Conservation (phyloP, 108 stramenopile species). For the Nitzschia palea region DNA sequence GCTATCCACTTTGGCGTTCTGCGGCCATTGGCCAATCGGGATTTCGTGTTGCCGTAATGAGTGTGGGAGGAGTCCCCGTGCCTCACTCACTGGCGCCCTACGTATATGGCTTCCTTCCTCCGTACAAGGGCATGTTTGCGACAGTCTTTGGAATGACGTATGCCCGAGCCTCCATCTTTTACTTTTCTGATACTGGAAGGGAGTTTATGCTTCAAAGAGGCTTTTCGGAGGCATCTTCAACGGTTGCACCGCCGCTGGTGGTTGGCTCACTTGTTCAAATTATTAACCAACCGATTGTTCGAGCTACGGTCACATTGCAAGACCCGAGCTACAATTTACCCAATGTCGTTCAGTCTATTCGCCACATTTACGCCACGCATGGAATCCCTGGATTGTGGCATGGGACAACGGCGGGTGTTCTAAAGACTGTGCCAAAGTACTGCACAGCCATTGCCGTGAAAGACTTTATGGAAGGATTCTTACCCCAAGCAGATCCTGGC, state of each 20-base stretch:
- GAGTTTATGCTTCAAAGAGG: conserved; percentile 36
- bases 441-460: conserved; percentile 92
- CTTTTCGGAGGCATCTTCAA: conserved; percentile 39
- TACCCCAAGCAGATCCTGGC: conserved; percentile 59
- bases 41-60: conserved; percentile 53
- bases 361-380: conserved; percentile 69
- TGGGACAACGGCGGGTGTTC: conserved; percentile 90
- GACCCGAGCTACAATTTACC: conserved; percentile 70
- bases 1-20: conserved; percentile 85
- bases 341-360: conserved; percentile 71
- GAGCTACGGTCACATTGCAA: conserved; percentile 91
- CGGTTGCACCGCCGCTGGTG: conserved; percentile 83
- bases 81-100: conserved; percentile 56
- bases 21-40: conserved; percentile 82
- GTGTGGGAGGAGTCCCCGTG: conserved; percentile 31
- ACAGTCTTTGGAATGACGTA: conserved; percentile 96
- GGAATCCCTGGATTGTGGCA: conserved; percentile 87
- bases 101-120: conserved; percentile 88
- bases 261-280: conserved; percentile 86
- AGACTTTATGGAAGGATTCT: conserved; percentile 67
- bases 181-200: conserved; percentile 86
- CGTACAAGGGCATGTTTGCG: conserved; percentile 91
- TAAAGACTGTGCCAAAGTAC: conserved; percentile 99
- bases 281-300: conserved; percentile 93
- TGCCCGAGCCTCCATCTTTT: conserved; percentile 97